Evolutionary conservation across 2,329 filamentous ascomycete genomes (phyloP), one percentile per base, ranked within the genome.

Genomic region (Diaporthe ilicicola): DNA sequence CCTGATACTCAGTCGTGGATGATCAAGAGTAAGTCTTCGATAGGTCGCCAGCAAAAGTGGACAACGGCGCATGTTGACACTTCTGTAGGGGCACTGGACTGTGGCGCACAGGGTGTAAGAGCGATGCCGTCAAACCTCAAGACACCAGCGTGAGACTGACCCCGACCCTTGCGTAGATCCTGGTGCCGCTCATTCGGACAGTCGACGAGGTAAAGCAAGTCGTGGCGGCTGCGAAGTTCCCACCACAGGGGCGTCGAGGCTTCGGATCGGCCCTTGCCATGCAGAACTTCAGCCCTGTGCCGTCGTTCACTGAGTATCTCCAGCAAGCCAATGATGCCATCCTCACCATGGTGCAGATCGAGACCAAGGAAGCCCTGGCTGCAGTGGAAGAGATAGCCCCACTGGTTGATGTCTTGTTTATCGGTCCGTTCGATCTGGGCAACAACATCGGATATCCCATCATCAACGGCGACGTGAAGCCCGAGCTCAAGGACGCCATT

Each of bases 321-420:
- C 84, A 88, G 74, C 83, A 87, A 27, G 87, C 87, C 56, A 89
- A 90, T 75, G 82, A 84, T 10, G 84, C 84, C 37, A 82, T 92
- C 27, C 77, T 92, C 70, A 91, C 88, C 19, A 90, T 91, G 81
- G 88, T 92, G 13, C 90, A 92, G 78, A 92, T 92, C 66, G 90
- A 92, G 81, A 92, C 90, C 0, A 82, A 83, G 72, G 89, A 91
- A 77, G 90, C 90, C 0, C 81, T 92, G 17, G 86, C 89, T 1
- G 80, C 81, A 15, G 85, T 92, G 1, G 89, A 91, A 42, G 87
- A 87, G 59, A 92, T 92, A 77, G 89, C 89, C 83, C 86, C 24
- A 82, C 90, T 27, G 80, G 88, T 92, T 27, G 90, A 92, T 72
- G 85, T 90, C 5, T 80, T 92, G 29, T 92, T 91, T 76, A 84